phyloP scores from a whole-genome alignment of 2,329 filamentous ascomycete species.

The Penicillium expansum region DNA sequence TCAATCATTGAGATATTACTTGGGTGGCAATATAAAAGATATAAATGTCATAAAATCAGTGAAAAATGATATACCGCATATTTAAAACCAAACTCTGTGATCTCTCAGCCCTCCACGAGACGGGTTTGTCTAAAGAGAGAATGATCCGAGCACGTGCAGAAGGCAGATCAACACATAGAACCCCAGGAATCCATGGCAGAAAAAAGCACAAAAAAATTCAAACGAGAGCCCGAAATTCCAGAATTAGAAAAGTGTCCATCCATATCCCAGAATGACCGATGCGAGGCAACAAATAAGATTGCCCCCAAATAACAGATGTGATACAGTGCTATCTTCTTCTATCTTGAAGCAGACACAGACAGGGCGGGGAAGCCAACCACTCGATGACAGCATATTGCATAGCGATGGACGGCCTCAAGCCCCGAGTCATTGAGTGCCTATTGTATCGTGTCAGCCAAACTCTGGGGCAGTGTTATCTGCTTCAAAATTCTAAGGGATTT shows the following conservation, averaged over 20 bases:
- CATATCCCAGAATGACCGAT: not conserved
- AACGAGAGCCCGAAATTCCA: not conserved
- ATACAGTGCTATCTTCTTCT: not conserved
- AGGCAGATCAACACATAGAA: not conserved
- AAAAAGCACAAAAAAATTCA: not conserved
- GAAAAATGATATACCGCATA: not conserved
- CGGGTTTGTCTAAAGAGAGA: not conserved
- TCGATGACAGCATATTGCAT: not conserved
- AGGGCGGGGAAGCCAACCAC: not conserved
- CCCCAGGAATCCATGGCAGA: not conserved
- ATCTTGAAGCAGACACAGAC: not conserved
- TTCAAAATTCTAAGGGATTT: not conserved
- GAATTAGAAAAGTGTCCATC: not conserved
- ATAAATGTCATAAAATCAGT: not conserved
- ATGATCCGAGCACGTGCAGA: not conserved
- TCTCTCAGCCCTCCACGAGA: not conserved
- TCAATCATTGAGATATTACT: not conserved
- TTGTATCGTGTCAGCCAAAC: slow-evolving; percentile 8
- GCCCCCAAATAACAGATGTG: not conserved
- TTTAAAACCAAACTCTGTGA: not conserved
- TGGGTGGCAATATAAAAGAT: not conserved
- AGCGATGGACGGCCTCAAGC: not conserved
- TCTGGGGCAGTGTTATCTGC: slow-evolving; percentile 2
- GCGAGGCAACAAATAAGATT: not conserved
- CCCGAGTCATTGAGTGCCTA: not conserved